Evolutionary conservation across 805 yeast species (phyloP), one percentile per base, ranked within the genome.

Genomic region (Starmerella cellae): DNA sequence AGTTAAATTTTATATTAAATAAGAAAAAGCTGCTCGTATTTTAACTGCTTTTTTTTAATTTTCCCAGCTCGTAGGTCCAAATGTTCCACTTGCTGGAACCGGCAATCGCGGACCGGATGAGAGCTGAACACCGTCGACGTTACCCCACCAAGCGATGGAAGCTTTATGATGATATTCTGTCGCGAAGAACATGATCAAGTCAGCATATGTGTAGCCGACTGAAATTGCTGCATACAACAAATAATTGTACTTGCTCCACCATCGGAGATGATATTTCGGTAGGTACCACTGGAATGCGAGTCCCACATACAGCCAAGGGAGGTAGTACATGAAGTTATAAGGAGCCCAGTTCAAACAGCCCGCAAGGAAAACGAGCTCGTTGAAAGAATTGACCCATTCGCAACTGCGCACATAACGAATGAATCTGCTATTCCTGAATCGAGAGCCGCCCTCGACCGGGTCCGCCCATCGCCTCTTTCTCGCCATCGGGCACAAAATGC

Each of bases 91-190:
- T 4, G 6, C 21, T 16, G 34, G 34, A 19, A 20, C 17, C 17
- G 6, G 4, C 16, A 33, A 26, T 4, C 36, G 36, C 4, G 36
- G 36, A 6, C 21, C 16, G 16, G 9, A 16, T 5, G 14, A 5
- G 10, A 33, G 17, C 4, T 17, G 4, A 11, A 21, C 16, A 8
- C 18, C 39, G 13, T 16, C 23, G 16, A 45, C 57, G 43, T 74
- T 75, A 1, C 84, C 84, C 84, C 84, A 78, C 84, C 84, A 78
- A 32, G 59, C 47, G 13, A 76, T 40, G 3, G 55, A 47, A 22
- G 60, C 62, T 2, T 63, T 61, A 37, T 71, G 65, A 10, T 42
- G 39, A 52, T 66, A 73, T 44, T 64, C 61, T 3, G 68, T 67
- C 1, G 71, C 60, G 53, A 74, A 73, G 60, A 78, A 78, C 30